phyloP scores from a whole-genome alignment of 257 asterid species.

The Eucommia ulmoides region DNA sequence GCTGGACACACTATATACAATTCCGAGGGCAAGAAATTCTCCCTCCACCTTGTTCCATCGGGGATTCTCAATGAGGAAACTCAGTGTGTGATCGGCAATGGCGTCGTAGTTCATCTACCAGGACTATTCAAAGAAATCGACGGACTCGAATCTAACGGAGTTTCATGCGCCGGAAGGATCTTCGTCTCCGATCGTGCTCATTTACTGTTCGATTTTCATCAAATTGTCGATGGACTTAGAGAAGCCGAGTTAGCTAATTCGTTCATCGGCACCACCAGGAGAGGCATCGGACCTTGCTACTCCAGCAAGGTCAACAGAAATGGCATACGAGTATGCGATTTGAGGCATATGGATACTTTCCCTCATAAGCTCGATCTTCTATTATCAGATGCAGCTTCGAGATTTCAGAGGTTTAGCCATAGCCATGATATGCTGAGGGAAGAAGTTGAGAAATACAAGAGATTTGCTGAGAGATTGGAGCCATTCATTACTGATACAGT shows the following conservation, averaged over 20 bases:
- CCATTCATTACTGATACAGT: conserved; percentile 83
- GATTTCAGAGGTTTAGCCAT: conserved; percentile 64
- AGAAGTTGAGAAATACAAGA: conserved; percentile 73
- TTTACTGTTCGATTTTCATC: conserved; percentile 84
- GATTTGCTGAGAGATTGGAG: conserved; percentile 78
- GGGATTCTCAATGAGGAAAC: conserved; percentile 60
- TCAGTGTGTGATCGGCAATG: conserved; percentile 60
- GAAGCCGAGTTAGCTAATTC: conserved; percentile 90
- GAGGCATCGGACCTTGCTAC: conserved; percentile 96
- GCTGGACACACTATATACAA: conserved; percentile 98
- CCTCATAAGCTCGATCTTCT: conserved; percentile 80
- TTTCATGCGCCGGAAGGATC: conserved; percentile 76
- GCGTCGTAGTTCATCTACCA: conserved; percentile 89
- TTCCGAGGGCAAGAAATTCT: conserved; percentile 89
- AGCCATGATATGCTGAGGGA: conserved; percentile 74
- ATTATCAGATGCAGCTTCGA: conserved; percentile 75
- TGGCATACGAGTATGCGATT: conserved; percentile 83
- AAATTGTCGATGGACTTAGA: conserved; percentile 71
- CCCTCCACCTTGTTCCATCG: conserved; percentile 92
- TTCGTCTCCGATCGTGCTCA: conserved; percentile 93
- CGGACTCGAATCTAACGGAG: conserved; percentile 74
- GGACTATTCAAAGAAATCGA: conserved; percentile 80
- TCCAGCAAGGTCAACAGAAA: conserved; percentile 92
- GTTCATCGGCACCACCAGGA: conserved; percentile 86
- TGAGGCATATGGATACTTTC: conserved; percentile 96